Evolutionary conservation across 441 rosid genomes (phyloP).

Genomic region (Syzygium malaccense): DNA sequence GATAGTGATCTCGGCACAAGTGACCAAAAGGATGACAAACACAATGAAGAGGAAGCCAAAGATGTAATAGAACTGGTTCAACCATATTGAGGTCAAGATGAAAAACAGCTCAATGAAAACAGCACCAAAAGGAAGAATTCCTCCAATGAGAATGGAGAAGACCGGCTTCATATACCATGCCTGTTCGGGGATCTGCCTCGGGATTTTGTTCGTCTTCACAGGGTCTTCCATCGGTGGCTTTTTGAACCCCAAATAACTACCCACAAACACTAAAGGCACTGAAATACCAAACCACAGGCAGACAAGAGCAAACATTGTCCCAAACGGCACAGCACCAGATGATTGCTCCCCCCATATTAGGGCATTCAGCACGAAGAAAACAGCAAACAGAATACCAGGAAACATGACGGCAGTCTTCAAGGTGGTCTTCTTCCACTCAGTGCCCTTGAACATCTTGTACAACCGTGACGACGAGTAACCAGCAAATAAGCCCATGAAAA

Average conservation of each 20-base stretch:
- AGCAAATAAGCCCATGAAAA: constrained; percentile 89
- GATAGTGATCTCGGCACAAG: constrained; percentile 90
- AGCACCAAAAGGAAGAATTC: constrained; percentile 95
- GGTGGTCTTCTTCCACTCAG: constrained; percentile 89
- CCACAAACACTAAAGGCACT: constrained; percentile 87
- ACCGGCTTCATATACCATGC: constrained; percentile 97
- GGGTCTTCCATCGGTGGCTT: constrained; percentile 89
- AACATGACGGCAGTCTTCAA: constrained; percentile 90
- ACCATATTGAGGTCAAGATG: constrained; percentile 96
- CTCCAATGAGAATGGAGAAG: constrained; percentile 87
- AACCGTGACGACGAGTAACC: constrained; percentile 88
- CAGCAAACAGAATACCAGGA: constrained; percentile 69
- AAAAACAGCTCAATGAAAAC: constrained; percentile 97
- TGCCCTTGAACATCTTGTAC: constrained; percentile 90
- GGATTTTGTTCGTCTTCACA: constrained; percentile 89
- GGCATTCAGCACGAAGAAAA: constrained; percentile 83
- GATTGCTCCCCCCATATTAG: constrained; percentile 93
- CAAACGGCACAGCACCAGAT: constrained; percentile 92
- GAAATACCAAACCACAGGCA: constrained; percentile 97
- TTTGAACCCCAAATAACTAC: constrained; percentile 92
- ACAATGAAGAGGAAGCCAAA: constrained; percentile 97
- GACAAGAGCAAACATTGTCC: constrained; percentile 93
- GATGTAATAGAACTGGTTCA: constrained; percentile 97
- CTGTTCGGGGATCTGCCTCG: constrained; percentile 89
- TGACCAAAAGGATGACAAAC: constrained; percentile 68